phyloP scores from a whole-genome alignment of 2,329 filamentous ascomycete genomes.

The Phialemoniopsis sp. region DNA sequence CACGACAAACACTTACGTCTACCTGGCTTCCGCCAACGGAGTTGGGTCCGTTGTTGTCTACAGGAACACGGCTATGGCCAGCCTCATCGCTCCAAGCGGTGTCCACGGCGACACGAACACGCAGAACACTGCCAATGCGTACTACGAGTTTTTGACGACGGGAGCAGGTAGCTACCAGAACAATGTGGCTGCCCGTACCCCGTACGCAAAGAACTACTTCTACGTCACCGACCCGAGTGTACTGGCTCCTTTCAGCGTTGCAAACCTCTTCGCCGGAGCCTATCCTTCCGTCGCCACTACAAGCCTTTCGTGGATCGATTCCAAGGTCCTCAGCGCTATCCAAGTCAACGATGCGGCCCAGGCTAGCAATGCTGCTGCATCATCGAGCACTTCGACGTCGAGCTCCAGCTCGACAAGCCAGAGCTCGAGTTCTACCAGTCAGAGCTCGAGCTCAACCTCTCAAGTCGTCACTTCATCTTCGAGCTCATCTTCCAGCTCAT shows the following conservation, averaged over 20 bases:
- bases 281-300: conserved; percentile 24
- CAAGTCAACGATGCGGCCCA: conserved; percentile 12
- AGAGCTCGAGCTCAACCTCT: too few species aligned
- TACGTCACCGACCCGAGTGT: conserved; percentile 22
- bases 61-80: conserved; percentile 29
- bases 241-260: conserved; percentile 26
- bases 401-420: background rate
- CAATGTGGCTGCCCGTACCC: conserved; percentile 24
- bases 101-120: conserved; percentile 22
- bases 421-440: background rate
- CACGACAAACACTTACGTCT: conserved; percentile 30
- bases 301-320: conserved; percentile 30
- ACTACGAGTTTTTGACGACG: conserved; percentile 33
- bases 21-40: conserved; percentile 33
- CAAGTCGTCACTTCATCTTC: too few species aligned
- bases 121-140: conserved; percentile 24
- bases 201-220: conserved; percentile 28
- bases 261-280: conserved; percentile 26
- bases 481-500: too few species aligned
- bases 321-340: conserved; percentile 23
- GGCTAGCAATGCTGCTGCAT: conserved; percentile 9
- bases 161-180: conserved; percentile 32
- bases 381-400: conserved; percentile 1
- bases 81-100: conserved; percentile 29
- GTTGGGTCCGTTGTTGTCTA: conserved; percentile 33